Evolutionary conservation across 345 rosid genomes (phyloP), one percentile per base, ranked within the genome.

Genomic region (Ceriops tagal): DNA sequence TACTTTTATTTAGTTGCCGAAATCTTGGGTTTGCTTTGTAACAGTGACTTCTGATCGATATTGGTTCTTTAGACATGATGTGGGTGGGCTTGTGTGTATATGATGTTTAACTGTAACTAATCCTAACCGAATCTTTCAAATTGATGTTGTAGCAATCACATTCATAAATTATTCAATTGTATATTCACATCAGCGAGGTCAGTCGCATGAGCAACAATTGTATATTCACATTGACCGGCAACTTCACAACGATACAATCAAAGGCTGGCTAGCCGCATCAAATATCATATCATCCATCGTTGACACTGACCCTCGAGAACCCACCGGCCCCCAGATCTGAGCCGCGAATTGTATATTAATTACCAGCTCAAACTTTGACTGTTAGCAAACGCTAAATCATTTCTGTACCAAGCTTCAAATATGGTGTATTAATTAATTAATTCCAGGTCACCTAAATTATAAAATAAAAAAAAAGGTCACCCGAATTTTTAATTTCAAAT

Each of bases 351-450:
- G 16, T 43, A 43, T 43, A 43, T 43, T 43, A 43, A 13, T 43
- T 43, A 43, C 75, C 66, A 49, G 8, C 73, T 58, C 27, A 34
- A 27, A 26, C 71, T 51, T 82, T 80, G 84, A 74, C 80, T 67
- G 19, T 46, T 51, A 39, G 30, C 39, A 67, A 72, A 62, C 49
- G 73, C 73, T 73, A 72, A 37, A 57, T 66, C 58, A 16, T 60
- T 71, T 57, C 16, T 51, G 49, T 67, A 84, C 77, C 87, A 84
- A 86, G 80, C 90, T 84, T 86, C 88, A 86, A 81, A 26, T 77
- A 75, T 61, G 65, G 73, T 64, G 72, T 80, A 76, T 73, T 51
- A 24, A 7, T 34, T 49, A 24, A 34, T 34, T 34, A 34, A 34
- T 34, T 6, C 6, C 37, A 1, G 37, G 9, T 7, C 37, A 34